A percentile compares a stretch with the other conserved stretches of the same genome.
phyloP scores from a whole-genome alignment of 371 early-diverging fungal species.

The Syncephalastrum racemosum region DNA sequence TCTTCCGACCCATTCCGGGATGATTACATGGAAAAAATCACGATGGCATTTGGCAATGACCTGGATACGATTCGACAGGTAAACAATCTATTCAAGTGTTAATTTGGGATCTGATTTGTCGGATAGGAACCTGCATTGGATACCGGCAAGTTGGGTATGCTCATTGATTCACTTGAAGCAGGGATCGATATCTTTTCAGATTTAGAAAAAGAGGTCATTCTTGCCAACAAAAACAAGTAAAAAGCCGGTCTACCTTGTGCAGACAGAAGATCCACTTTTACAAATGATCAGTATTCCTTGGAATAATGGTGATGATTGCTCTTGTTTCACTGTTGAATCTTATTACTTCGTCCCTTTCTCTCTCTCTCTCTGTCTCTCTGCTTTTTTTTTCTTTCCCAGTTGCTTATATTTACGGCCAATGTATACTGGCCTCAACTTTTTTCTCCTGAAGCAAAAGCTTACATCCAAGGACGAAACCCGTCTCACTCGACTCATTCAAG shows the following conservation, averaged over 20 bases:
- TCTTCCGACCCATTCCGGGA: constrained; percentile 30
- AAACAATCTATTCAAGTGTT: not conserved
- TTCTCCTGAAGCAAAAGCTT: constrained; percentile 9
- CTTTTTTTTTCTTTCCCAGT: not conserved
- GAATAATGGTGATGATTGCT: not conserved
- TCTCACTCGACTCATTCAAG: constrained; percentile 7
- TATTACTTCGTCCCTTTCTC: constrained; percentile 1
- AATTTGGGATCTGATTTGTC: not conserved
- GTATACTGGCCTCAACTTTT: constrained; percentile 4
- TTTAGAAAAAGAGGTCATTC: constrained; percentile 41
- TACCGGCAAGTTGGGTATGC: constrained; percentile 29
- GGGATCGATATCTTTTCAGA: constrained; percentile 45
- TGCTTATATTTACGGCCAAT: not conserved
- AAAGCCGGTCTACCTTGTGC: not conserved
- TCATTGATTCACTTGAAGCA: constrained; percentile 50
- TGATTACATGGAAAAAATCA: constrained; percentile 41
- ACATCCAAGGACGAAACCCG: not conserved
- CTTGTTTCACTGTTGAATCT: constrained; percentile 1
- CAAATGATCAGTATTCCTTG: no score
- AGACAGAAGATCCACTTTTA: not conserved
- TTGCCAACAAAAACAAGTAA: constrained; percentile 21
- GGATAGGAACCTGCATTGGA: constrained; percentile 42
- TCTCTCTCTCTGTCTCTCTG: not conserved
- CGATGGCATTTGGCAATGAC: constrained; percentile 46
- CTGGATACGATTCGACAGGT: constrained; percentile 50